Base-by-base conservation (phyloP, 768 basidiomycete species). In the Saitozyma podzolica region DNA sequence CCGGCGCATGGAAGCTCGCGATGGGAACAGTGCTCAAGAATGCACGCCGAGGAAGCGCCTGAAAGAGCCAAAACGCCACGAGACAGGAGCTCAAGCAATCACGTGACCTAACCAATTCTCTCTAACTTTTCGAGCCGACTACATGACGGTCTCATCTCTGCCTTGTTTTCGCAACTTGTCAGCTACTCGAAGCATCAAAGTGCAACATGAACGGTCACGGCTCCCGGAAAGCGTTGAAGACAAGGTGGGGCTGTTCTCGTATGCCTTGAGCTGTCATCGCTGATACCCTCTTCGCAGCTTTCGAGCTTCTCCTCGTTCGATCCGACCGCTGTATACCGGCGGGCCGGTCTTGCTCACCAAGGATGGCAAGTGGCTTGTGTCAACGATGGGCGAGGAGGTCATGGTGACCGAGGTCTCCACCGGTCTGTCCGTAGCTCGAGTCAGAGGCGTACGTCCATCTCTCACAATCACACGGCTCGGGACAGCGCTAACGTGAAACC, bases 351-450 rank as follows among this genome's bases (percentile, higher is more conserved):
- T 89, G 10, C 82, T 91, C 53, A 87, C 91, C 5, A 78, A 81
- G 51, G 91, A 97, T 82, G 93, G 91, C 53, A 82, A 81, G 58
- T 87, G 84, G 80, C 83, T 98, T 40, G 84, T 92, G 56, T 92
- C 92, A 43, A 93, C 92, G 66, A 86, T 98, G 11, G 88, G 85
- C 50, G 92, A 94, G 72, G 88, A 92, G 63, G 87, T 90, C 7
- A 75, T 97, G 16, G 80, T 94, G 54, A 95, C 92, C 17, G 87
- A 93, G 66, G 82, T 92, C n/a, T 81, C 83, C 49, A 85, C 83
- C 54, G 92, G 94, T 6, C 78, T 81, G 53, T 84, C 88, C 63
- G 85, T 96, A 41, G 92, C 89, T 77, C 85, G 88, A 7, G 91
- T 98, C 77, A 81, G 85, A 53, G 89, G 91, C 59, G 94, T 97